Base-by-base conservation (phyloP, 2,329 filamentous ascomycete species). In the Cladosporium sp. region DNA sequence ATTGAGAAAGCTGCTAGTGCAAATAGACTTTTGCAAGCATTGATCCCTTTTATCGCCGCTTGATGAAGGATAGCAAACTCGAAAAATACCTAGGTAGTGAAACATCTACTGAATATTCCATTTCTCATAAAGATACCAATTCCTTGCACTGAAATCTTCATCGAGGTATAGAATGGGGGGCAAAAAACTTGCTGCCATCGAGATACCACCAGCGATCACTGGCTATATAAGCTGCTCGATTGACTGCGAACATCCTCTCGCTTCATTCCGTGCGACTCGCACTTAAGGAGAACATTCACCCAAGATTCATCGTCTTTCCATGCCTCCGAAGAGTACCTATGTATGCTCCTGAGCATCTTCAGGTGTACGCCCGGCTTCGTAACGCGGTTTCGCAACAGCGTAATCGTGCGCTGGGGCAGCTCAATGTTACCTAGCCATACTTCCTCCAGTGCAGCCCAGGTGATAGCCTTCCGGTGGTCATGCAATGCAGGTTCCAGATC, bases 391-490 rank as follows among this genome's bases (percentile, higher is more conserved):
- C 28, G 10, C 11, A 58, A 43, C 1, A 49, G 3, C 6, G 11
- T 22, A 6, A 59, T 54, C 9, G 55, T 57, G 8, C 51, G 52
- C 14, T 58, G 54, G 10, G 56, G 60, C 6, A 44, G 14, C 1
- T 19, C 57, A 10, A 63, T 54, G 9, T 62, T 62, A 1, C 64
- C 62, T 2, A 66, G 45, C 43, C 55, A 61, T 13, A 66, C 50
- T 44, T 63, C 57, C 16, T 58, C 51, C 9, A 68, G 53, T 5
- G 45, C 38, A 2, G 19, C 49, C 62, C 63, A 68, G 2, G 43
- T 9, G 18, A 63, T 46, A 1, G 55, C 37, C n/a, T 45, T 35
- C 9, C 59, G 55, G 6, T 54, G 38, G 19, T 41, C 49, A 13
- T 50, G 44, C 19, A 64, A 35, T 4, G 45, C 54, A 4, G 49